These are phyloP conservation scores for Aspergillus hiratsukae DNA, from an alignment of 2,329 filamentous ascomycete genomes.

Conservation along the genomic window DNA sequence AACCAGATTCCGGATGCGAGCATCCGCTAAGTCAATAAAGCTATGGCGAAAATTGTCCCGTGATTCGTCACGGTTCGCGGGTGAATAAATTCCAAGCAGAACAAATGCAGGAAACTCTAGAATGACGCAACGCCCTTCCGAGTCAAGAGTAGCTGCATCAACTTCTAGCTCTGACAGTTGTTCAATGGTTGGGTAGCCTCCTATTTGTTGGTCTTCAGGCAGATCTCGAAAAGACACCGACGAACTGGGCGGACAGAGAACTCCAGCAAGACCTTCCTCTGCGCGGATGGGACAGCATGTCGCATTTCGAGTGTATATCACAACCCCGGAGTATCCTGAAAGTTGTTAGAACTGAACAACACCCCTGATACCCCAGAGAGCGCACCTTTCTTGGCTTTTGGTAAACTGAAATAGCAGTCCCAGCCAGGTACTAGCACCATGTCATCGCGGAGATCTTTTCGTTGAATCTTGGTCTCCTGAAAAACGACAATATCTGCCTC, in stretches of 20 bases:
- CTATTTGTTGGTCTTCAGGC: conserved; percentile 70
- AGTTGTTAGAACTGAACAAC: conserved; percentile 6
- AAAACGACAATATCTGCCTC: conserved; percentile 91
- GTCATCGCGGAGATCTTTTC: conserved; percentile 85
- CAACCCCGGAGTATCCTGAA: conserved; percentile 88
- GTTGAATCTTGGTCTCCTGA: conserved; percentile 94
- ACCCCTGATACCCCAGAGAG: neutral
- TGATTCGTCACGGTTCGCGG: conserved; percentile 79
- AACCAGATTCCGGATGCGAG: conserved; percentile 77
- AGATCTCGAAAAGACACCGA: conserved; percentile 69
- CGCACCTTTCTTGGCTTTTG: conserved; percentile 87
- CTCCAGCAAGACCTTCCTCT: conserved; percentile 88
- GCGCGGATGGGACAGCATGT: conserved; percentile 81
- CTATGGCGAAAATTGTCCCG: conserved; percentile 76
- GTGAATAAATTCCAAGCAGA: conserved; percentile 85
- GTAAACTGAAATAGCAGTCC: conserved; percentile 94
- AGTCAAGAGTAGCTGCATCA: conserved; percentile 72
- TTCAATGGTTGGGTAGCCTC: conserved; percentile 71
- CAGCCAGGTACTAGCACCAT: conserved; percentile 94
- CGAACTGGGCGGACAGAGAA: conserved; percentile 69
- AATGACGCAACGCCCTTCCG: conserved; percentile 85
- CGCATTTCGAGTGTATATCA: conserved; percentile 86
- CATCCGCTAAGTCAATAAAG: conserved; percentile 76
- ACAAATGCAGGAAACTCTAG: conserved; percentile 95
- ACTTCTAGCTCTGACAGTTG: conserved; percentile 61